Evolutionary conservation across 2,329 filamentous ascomycete species (phyloP).

Genomic region (Monascus ruber): DNA sequence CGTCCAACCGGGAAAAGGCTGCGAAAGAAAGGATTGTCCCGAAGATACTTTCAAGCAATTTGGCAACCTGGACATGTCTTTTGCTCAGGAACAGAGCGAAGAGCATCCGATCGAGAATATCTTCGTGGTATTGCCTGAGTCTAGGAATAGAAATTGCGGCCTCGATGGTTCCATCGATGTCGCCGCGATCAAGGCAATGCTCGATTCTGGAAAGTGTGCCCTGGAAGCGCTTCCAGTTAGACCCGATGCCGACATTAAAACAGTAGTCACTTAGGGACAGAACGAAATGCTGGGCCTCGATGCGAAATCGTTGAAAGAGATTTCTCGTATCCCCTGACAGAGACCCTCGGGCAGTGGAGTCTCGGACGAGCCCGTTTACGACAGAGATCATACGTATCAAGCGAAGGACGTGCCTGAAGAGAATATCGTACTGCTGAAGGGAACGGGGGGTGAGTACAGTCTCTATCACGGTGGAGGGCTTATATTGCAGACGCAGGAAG

Average conservation of each 20-base stretch:
- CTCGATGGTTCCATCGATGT: constrained; percentile 36
- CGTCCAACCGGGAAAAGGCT: constrained; percentile 22
- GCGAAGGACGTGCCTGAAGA: constrained; percentile 71
- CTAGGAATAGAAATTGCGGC: constrained; percentile 51
- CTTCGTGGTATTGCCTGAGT: constrained; percentile 59
- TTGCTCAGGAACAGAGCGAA: constrained; percentile 61
- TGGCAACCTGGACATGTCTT: constrained; percentile 60
- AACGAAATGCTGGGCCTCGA: constrained; percentile 72
- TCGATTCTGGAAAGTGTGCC: constrained; percentile 54
- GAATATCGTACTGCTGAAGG: constrained; percentile 68
- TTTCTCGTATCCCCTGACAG: constrained; percentile 26
- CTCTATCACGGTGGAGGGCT: constrained; percentile 58
- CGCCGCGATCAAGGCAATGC: constrained; percentile 39
- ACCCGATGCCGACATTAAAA: constrained; percentile 63
- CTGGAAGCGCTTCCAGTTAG: constrained; percentile 63
- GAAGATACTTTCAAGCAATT: constrained; percentile 67
- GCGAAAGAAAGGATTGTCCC: constrained; percentile 60
- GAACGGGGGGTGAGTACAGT: constrained; percentile 60
- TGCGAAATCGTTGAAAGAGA: constrained; percentile 50
- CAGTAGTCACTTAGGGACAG: constrained; percentile 63
- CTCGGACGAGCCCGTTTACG: constrained; percentile 52
- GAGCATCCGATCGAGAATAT: constrained; percentile 63
- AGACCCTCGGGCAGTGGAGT: constrained; percentile 34
- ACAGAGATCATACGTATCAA: constrained; percentile 70
- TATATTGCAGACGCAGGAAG: constrained; percentile 80